Evolutionary conservation across 192 early-diverging fungal genomes (phyloP).

Genomic region (Mortierella hygrophila): DNA sequence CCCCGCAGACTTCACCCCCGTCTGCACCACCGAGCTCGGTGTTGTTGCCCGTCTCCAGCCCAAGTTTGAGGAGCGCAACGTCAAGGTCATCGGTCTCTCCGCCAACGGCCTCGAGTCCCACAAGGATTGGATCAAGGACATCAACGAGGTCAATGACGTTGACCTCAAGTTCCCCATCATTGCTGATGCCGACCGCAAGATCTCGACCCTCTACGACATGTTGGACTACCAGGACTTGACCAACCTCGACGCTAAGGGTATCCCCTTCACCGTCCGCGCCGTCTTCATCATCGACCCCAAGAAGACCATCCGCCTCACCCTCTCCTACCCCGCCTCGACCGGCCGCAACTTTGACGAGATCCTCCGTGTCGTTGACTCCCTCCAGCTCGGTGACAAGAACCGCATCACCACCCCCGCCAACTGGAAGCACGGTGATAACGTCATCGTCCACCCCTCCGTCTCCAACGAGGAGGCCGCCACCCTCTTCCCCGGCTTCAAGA

Average conservation of each 20-base stretch:
- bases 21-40: constrained; percentile 98
- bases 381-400: constrained; percentile 91
- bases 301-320: constrained; percentile 89
- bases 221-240: constrained; percentile 94
- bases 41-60: constrained; percentile 84
- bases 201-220: constrained; percentile 97
- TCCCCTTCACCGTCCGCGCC: constrained; percentile 95
- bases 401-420: constrained; percentile 95
- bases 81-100: constrained; percentile 95
- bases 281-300: constrained; percentile 97
- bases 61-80: constrained; percentile 84
- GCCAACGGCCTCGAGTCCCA: constrained; percentile 90
- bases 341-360: constrained; percentile 98
- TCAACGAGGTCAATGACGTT: constrained; percentile 91
- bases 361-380: constrained; percentile 91
- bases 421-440: constrained; percentile 90
- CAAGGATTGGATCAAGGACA: constrained; percentile 91
- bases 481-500: constrained; percentile 86
- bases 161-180: constrained; percentile 91
- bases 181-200: constrained; percentile 87
- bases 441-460: constrained; percentile 92
- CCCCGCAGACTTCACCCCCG: constrained; percentile 97
- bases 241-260: constrained; percentile 88
- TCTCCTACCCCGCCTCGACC: constrained; percentile 94
- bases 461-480: constrained; percentile 84